These are phyloP conservation scores for Croton setiger DNA, from an alignment of 441 rosid genomes.

Conservation along the genomic window DNA sequence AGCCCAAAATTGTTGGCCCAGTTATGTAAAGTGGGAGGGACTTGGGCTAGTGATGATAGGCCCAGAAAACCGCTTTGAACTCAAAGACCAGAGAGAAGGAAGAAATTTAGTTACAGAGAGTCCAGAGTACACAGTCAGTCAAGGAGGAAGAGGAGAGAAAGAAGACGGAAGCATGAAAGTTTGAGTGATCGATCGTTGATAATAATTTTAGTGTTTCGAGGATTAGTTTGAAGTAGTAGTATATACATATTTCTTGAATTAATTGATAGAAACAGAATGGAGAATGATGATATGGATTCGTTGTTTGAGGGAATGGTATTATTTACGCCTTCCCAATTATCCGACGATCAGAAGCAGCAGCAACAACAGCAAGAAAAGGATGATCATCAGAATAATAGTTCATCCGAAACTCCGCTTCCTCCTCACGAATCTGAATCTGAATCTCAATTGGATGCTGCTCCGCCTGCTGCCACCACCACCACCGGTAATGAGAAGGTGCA, in stretches of 20 bases:
- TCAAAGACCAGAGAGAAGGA: too few species aligned
- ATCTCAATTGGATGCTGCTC: conserved; percentile 14
- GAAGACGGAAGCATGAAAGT: neutral
- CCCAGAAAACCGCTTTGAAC: too few species aligned
- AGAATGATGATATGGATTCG: conserved; percentile 65
- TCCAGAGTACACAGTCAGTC: neutral
- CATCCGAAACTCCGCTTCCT: neutral
- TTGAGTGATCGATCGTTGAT: neutral
- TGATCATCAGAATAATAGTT: neutral
- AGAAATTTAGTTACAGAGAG: too few species aligned
- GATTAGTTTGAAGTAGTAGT: neutral
- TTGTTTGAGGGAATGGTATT: conserved; percentile 89
- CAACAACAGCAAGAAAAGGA: conserved; percentile 10
- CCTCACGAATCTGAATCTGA: conserved; percentile 25
- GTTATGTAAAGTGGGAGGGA: too few species aligned
- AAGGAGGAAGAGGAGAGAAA: neutral
- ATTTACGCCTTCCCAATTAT: conserved; percentile 53
- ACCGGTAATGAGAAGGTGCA: neutral
- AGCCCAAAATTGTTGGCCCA: too few species aligned
- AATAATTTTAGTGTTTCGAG: too few species aligned
- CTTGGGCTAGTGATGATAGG: too few species aligned
- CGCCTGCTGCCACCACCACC: neutral
- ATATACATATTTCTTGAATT: neutral
- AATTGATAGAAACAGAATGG: conserved; percentile 14
- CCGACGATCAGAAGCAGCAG: neutral